Evolutionary conservation across 2,329 filamentous ascomycete species (phyloP).

Genomic region (Lecanosticta acicola): DNA sequence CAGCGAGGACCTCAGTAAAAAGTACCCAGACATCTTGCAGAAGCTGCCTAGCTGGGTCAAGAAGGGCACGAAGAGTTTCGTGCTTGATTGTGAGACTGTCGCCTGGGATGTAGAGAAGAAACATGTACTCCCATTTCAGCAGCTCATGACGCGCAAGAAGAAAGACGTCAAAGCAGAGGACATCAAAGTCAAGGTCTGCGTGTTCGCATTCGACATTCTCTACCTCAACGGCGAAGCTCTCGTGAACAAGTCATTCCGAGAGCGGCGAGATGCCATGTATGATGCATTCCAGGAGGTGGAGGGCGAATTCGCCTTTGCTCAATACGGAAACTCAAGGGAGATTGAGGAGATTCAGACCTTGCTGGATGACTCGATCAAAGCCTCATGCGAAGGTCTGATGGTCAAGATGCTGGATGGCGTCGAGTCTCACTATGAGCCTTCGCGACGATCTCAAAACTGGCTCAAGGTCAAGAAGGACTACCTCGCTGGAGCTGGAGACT

Average conservation of each 20-base stretch:
- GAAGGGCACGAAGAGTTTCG: slow-evolving; percentile 83
- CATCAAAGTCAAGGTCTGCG: slow-evolving; percentile 93
- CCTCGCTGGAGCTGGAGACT: slow-evolving; percentile 86
- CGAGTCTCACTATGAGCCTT: slow-evolving; percentile 92
- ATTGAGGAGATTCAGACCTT: slow-evolving; percentile 90
- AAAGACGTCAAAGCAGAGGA: slow-evolving; percentile 96
- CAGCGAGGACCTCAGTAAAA: slow-evolving; percentile 93
- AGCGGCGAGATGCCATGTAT: slow-evolving; percentile 71
- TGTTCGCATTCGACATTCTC: slow-evolving; percentile 92
- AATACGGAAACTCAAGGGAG: slow-evolving; percentile 77
- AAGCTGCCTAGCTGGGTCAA: slow-evolving; percentile 90
- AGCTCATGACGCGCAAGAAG: slow-evolving; percentile 94
- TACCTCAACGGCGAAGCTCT: slow-evolving; percentile 88
- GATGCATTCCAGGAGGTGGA: slow-evolving; percentile 70
- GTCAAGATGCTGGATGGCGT: slow-evolving; percentile 96
- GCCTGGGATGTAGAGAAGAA: slow-evolving; percentile 94
- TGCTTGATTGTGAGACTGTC: slow-evolving; percentile 96
- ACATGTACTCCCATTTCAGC: slow-evolving; percentile 94
- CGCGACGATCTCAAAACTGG: slow-evolving; percentile 95
- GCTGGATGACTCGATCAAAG: slow-evolving; percentile 90
- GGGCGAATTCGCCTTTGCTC: slow-evolving; percentile 88
- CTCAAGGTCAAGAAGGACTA: slow-evolving; percentile 99
- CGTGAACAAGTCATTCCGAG: slow-evolving; percentile 79
- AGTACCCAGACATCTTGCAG: slow-evolving; percentile 90
- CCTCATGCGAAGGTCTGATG: slow-evolving; percentile 95